Percentiles rank a stretch among this genome's conserved stretches.
phyloP scores from a whole-genome alignment of 257 asterid species.

The Lavandula angustifolia region DNA sequence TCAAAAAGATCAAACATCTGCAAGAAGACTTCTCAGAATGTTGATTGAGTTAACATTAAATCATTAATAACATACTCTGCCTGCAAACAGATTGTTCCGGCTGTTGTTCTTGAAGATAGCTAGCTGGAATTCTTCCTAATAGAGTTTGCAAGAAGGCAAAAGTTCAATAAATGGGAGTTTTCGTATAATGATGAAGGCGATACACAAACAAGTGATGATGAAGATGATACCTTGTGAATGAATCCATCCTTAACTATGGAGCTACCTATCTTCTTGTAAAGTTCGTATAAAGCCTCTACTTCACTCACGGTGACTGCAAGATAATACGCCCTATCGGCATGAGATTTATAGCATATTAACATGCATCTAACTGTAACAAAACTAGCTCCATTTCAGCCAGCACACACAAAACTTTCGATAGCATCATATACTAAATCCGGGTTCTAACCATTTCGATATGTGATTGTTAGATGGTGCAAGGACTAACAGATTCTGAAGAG shows the following conservation, averaged over 20 bases:
- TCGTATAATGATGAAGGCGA: neutral
- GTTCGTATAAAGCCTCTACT: slow-evolving; percentile 81
- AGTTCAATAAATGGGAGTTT: neutral
- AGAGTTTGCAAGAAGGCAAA: slow-evolving; percentile 29
- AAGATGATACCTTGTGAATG: slow-evolving; percentile 71
- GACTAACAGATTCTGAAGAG: neutral
- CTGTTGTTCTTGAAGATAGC: slow-evolving; percentile 78
- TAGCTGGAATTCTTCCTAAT: slow-evolving; percentile 91
- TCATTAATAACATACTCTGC: slow-evolving; percentile 53
- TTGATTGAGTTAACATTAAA: neutral
- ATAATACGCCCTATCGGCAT: slow-evolving; percentile 1
- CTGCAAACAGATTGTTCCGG: slow-evolving; percentile 73
- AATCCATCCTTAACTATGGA: slow-evolving; percentile 79
- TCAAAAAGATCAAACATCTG: slow-evolving; percentile 82
- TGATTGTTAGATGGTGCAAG: neutral
- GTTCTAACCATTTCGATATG: neutral
- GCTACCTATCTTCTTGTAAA: slow-evolving; percentile 82
- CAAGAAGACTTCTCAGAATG: slow-evolving; percentile 19
- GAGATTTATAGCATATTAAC: neutral
- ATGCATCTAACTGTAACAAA: neutral
- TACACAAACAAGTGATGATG: neutral
- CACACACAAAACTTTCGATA: neutral
- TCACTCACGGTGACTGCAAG: slow-evolving; percentile 81
- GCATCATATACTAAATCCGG: neutral
- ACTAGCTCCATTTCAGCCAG: neutral